phyloP scores from a whole-genome alignment of 2,329 filamentous ascomycete species.

The Nemania sp. region DNA sequence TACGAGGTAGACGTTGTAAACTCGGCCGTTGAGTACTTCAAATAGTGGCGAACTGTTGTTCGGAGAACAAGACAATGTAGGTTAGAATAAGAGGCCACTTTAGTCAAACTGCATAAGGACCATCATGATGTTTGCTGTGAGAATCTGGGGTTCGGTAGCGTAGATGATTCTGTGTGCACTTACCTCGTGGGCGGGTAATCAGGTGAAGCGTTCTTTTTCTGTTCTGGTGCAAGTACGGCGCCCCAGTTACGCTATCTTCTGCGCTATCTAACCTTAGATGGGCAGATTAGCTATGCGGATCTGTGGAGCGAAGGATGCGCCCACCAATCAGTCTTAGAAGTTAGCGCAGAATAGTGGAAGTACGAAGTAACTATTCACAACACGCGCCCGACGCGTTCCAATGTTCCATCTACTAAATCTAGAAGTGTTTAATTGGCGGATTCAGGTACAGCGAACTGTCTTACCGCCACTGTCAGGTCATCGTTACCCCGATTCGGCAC shows the following conservation, averaged over 20 bases:
- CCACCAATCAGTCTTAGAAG: not conserved
- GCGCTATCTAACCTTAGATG: not conserved
- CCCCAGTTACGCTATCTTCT: not conserved
- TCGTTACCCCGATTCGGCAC: not conserved
- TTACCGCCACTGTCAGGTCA: not conserved
- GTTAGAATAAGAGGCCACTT: no score
- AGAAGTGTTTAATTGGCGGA: not conserved
- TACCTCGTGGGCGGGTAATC: not conserved
- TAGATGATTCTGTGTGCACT: no score
- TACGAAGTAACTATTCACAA: not conserved
- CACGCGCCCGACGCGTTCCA: slow-evolving; percentile 13
- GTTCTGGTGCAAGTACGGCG: no score
- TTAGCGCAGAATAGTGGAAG: no score
- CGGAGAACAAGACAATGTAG: no score
- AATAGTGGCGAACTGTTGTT: no score
- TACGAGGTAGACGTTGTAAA: no score
- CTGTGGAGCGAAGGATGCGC: not conserved
- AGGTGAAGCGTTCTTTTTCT: not conserved
- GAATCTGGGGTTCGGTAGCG: no score
- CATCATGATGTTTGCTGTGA: no score
- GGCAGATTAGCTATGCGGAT: not conserved
- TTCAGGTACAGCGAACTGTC: not conserved
- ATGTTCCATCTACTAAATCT: not conserved
- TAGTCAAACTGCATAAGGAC: no score
- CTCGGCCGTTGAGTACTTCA: no score